phyloP scores from a whole-genome alignment of 345 rosid species.

The Brassica cretica region DNA sequence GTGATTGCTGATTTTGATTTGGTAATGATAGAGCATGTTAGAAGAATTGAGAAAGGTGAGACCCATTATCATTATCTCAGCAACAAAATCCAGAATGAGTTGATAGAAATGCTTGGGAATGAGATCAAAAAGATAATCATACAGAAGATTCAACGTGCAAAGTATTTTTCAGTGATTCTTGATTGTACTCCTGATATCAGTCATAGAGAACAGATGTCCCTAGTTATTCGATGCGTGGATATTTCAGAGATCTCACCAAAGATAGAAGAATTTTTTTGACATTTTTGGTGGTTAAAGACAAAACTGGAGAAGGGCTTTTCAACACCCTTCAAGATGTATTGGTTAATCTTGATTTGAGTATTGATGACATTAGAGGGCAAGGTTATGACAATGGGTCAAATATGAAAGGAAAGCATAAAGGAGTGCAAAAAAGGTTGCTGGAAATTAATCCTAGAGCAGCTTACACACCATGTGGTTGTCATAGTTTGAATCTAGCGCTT shows the following conservation, averaged over 20 bases:
- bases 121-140: background rate
- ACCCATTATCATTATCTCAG: background rate
- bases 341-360: background rate
- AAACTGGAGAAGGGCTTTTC: background rate
- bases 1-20: background rate
- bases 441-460: no score
- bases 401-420: background rate
- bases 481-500: no score
- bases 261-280: background rate
- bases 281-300: background rate
- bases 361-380: background rate
- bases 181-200: background rate
- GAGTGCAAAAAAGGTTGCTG: no score
- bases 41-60: background rate
- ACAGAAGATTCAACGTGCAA: background rate
- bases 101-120: background rate
- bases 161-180: background rate
- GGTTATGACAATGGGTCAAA: background rate
- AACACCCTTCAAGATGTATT: background rate
- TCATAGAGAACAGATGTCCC: background rate
- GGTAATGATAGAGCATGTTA: background rate
- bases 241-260: background rate
- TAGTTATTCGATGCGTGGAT: background rate
- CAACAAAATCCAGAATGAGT: background rate
- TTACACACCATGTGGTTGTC: no score